These are phyloP conservation scores for Globisporangium middletonii DNA, from an alignment of 352 stramenopile species.

Conservation along the genomic window DNA sequence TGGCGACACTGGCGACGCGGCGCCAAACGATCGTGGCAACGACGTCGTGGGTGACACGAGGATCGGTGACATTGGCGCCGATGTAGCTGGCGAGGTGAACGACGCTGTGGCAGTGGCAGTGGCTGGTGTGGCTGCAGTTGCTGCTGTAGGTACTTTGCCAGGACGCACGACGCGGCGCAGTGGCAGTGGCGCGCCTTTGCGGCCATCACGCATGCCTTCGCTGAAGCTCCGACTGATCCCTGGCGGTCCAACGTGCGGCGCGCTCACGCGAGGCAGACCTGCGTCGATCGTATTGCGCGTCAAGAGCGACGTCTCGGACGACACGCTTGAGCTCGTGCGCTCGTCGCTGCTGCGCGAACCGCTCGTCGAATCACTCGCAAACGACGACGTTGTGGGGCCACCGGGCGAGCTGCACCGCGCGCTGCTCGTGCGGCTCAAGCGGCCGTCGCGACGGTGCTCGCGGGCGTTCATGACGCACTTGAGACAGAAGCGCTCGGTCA, in stretches of 20 bases:
- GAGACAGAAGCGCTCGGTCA: conserved; percentile 15
- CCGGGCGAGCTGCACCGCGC: neutral
- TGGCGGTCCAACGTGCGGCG: too few species aligned
- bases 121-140: too few species aligned
- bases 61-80: too few species aligned
- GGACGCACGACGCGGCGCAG: too few species aligned
- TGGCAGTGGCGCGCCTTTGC: neutral
- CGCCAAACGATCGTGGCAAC: too few species aligned
- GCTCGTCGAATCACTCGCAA: conserved; percentile 5
- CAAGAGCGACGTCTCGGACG: neutral
- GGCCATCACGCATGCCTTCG: neutral
- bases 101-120: too few species aligned
- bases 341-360: conserved; percentile 2
- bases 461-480: conserved; percentile 18
- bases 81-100: too few species aligned
- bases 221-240: neutral
- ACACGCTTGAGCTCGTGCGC: conserved; percentile 1
- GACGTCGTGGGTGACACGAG: too few species aligned
- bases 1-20: too few species aligned
- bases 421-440: neutral
- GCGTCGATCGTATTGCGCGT: conserved; percentile 1
- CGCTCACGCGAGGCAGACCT: too few species aligned
- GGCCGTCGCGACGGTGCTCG: conserved; percentile 1
- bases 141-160: too few species aligned
- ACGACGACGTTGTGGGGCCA: neutral